Conservation (phyloP, 306 rosid genomes). For the Prunus padus region DNA sequence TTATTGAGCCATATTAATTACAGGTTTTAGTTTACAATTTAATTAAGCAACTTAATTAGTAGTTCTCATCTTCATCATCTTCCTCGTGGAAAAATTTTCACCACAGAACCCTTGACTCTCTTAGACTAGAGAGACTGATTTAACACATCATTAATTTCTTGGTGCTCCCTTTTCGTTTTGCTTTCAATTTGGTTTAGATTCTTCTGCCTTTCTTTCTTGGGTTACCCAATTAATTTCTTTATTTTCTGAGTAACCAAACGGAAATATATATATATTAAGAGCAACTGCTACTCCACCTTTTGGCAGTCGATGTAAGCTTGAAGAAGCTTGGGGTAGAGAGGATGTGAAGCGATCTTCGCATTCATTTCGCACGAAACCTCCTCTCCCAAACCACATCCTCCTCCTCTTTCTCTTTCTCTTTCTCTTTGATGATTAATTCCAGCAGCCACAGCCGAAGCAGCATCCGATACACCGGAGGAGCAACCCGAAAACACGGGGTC, state of each 20-base stretch:
- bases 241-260: slow-evolving; percentile 26
- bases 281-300: slow-evolving; percentile 39
- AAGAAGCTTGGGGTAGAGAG: slow-evolving; percentile 65
- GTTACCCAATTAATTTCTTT: background rate
- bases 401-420: slow-evolving; percentile 9
- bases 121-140: too few relatives aligned
- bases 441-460: slow-evolving; percentile 23
- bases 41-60: background rate
- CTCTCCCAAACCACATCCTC: slow-evolving; percentile 20
- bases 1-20: background rate
- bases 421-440: slow-evolving; percentile 12
- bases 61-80: too few relatives aligned
- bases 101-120: too few relatives aligned
- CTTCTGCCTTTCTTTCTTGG: background rate
- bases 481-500: slow-evolving; percentile 31
- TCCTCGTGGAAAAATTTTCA: too few relatives aligned
- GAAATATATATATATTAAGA: background rate
- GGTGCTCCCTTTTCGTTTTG: background rate
- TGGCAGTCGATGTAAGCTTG: slow-evolving; percentile 71
- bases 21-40: background rate
- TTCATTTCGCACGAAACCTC: slow-evolving; percentile 34
- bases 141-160: too few relatives aligned
- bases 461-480: slow-evolving; percentile 29
- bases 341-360: slow-evolving; percentile 69
- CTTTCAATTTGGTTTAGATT: too few relatives aligned